These are phyloP conservation scores for Pezicula neosporulosa DNA, from an alignment of 2,329 filamentous ascomycete species.

Conservation along the genomic window DNA sequence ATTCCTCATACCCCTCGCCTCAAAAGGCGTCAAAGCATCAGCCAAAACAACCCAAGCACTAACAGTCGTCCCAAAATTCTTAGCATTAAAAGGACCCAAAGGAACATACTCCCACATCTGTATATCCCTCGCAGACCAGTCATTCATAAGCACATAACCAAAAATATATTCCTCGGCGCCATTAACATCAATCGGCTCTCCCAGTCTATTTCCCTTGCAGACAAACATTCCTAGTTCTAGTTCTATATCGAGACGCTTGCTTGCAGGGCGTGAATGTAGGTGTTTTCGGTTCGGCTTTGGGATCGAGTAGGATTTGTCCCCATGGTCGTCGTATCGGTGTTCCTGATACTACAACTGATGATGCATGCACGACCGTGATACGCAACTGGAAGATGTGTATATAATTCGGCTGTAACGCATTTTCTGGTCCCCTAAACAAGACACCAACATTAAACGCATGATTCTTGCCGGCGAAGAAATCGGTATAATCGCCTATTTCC, in stretches of 20 bases:
- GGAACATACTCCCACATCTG: constrained; percentile 84
- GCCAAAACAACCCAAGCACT: constrained; percentile 76
- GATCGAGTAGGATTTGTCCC: constrained; percentile 58
- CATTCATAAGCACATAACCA: constrained; percentile 56
- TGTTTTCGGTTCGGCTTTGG: constrained; percentile 43
- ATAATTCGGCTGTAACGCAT: constrained; percentile 47
- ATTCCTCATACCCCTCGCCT: constrained; percentile 31
- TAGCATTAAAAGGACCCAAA: constrained; percentile 76
- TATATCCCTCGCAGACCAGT: constrained; percentile 75
- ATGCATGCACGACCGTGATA: constrained; percentile 53
- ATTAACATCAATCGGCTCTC: constrained; percentile 33
- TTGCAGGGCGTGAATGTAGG: constrained; percentile 7
- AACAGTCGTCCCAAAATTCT: constrained; percentile 79
- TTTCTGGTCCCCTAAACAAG: constrained; percentile 32
- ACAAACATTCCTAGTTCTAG: constrained; percentile 6
- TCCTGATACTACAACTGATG: constrained; percentile 46
- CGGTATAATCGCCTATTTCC: constrained; percentile 49
- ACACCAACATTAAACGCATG: constrained; percentile 46
- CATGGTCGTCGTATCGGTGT: constrained; percentile 42
- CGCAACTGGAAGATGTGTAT: constrained; percentile 42
- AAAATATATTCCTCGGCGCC: constrained; percentile 56
- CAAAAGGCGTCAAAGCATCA: constrained; percentile 70
- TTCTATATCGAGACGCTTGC: constrained; percentile 30
- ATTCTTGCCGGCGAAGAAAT: constrained; percentile 50
- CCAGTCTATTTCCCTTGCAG: constrained; percentile 30